phyloP scores from a whole-genome alignment of 2,329 filamentous ascomycete species.

The Cytospora mali region DNA sequence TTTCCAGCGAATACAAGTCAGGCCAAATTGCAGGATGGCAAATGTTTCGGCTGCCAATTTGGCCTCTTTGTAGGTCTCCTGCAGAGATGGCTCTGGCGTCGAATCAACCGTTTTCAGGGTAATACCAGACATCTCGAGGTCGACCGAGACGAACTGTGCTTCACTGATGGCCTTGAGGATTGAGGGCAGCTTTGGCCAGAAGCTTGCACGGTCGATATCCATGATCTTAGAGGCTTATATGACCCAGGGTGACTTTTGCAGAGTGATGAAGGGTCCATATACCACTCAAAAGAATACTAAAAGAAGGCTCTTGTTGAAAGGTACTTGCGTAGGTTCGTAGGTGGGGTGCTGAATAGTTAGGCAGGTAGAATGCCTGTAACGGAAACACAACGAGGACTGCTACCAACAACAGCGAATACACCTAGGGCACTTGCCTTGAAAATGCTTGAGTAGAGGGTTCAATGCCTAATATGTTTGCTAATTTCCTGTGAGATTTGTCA shows the following conservation, averaged over 20 bases:
- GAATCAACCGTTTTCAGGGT: background rate
- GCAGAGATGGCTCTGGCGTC: conserved; percentile 10
- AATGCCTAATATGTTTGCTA: background rate
- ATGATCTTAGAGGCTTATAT: conserved; percentile 28
- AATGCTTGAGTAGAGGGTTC: background rate
- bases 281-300: background rate
- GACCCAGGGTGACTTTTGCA: background rate
- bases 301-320: background rate
- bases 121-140: conserved; percentile 45
- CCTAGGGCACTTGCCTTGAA: background rate
- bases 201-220: conserved; percentile 35
- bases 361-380: background rate
- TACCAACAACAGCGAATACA: background rate
- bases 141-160: conserved; percentile 39
- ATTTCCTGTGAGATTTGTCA: background rate
- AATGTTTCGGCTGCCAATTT: conserved; percentile 37
- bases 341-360: background rate
- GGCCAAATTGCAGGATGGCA: conserved; percentile 41
- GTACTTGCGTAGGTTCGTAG: background rate
- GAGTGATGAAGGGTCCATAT: background rate
- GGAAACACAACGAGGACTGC: background rate
- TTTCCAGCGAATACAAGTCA: conserved; percentile 38
- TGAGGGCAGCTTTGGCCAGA: conserved; percentile 35
- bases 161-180: conserved; percentile 37
- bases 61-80: conserved; percentile 35